phyloP scores from a whole-genome alignment of 164 flowering plant genomes.

The Liriodendron chinense region DNA sequence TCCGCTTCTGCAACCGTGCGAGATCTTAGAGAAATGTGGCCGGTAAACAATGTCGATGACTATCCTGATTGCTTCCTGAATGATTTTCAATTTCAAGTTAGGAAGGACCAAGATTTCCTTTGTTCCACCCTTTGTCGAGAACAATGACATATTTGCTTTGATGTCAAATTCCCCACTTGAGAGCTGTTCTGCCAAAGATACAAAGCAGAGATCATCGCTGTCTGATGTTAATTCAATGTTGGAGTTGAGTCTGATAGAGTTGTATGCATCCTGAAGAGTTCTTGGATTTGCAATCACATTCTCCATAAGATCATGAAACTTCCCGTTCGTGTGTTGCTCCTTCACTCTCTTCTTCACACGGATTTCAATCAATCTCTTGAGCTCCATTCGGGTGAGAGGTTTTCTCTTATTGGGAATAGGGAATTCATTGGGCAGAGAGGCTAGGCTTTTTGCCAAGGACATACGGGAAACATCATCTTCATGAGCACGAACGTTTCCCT shows the following conservation, averaged over 20 bases:
- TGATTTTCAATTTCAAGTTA: constrained; percentile 56
- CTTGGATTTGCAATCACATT: constrained; percentile 70
- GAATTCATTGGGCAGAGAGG: constrained; percentile 65
- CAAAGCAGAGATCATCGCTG: constrained; percentile 37
- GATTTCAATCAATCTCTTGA: constrained; percentile 56
- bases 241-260: constrained; percentile 57
- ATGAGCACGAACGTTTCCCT: constrained; percentile 22
- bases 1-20: constrained; percentile 90
- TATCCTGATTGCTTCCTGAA: constrained; percentile 83
- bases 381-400: constrained; percentile 30
- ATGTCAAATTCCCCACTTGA: constrained; percentile 52
- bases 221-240: constrained; percentile 45
- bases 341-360: constrained; percentile 87
- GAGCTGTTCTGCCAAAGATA: constrained; percentile 64
- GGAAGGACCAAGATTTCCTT: constrained; percentile 77
- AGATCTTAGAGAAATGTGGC: constrained; percentile 80
- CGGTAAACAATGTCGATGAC: constrained; percentile 78
- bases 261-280: constrained; percentile 76
- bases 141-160: constrained; percentile 47
- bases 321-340: constrained; percentile 62
- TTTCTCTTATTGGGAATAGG: constrained; percentile 24
- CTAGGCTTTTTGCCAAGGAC: constrained; percentile 60
- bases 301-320: constrained; percentile 56
- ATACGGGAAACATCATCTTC: constrained; percentile 3
- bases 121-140: constrained; percentile 43